These are phyloP conservation scores for Asterophora lycoperdoides DNA, from an alignment of 768 basidiomycete species.

Conservation along the genomic window DNA sequence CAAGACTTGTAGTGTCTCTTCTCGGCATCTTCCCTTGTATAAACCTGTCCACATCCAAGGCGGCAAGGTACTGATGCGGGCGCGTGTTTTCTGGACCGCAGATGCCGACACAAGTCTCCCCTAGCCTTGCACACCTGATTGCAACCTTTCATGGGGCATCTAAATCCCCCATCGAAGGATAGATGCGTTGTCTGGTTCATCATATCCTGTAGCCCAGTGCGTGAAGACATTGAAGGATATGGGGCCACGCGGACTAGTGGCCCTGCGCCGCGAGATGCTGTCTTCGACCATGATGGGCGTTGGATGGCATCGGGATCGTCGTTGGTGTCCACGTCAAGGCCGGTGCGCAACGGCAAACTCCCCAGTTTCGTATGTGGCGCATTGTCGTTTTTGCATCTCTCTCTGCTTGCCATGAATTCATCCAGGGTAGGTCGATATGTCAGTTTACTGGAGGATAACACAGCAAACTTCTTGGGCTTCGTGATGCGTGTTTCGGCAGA, in stretches of 20 bases:
- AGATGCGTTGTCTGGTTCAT: not conserved
- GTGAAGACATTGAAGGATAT: not conserved
- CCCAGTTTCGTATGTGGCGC: not conserved
- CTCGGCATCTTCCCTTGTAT: conserved; percentile 14
- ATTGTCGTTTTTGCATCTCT: not conserved
- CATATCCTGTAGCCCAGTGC: not conserved
- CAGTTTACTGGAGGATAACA: not conserved
- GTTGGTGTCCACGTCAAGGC: too few species aligned
- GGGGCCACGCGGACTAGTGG: too few species aligned
- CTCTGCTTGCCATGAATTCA: conserved; percentile 12
- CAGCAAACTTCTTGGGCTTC: not conserved
- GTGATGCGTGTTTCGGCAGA: not conserved
- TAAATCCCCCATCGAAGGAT: not conserved
- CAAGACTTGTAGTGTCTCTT: conserved; percentile 11
- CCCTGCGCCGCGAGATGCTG: not conserved
- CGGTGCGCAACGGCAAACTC: too few species aligned
- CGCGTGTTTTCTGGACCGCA: conserved; percentile 7
- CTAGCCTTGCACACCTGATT: conserved; percentile 5
- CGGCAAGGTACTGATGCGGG: conserved; percentile 12
- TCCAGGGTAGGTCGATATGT: conserved; percentile 6
- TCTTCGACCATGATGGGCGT: too few species aligned
- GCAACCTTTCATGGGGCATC: conserved; percentile 8
- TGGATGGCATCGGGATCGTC: too few species aligned
- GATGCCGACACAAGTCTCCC: conserved; percentile 11
- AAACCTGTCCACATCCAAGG: conserved; percentile 9